These are phyloP conservation scores for Silene latifolia DNA, from an alignment of 148 eudicot species.

Conservation along the genomic window DNA sequence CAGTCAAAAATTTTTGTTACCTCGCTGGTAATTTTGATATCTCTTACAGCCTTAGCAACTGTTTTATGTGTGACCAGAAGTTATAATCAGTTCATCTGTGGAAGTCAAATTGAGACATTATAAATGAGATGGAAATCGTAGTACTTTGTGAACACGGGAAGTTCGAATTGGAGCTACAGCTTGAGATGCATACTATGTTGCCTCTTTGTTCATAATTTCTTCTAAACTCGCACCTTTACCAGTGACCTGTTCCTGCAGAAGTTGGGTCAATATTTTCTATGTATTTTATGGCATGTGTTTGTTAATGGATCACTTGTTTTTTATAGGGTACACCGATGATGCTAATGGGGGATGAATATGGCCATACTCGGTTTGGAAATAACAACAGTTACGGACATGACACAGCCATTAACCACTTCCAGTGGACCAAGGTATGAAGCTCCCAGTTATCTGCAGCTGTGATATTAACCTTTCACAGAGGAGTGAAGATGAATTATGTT, in stretches of 20 bases:
- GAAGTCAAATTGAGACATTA: not conserved
- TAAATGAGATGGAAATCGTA: not conserved
- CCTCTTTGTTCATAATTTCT: not conserved
- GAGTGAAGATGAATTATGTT: not conserved
- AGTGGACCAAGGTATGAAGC: constrained; percentile 76
- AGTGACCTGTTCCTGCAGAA: not conserved
- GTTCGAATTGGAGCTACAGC: not conserved
- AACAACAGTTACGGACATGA: constrained; percentile 98
- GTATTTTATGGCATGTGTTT: not conserved
- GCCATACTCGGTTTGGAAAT: constrained; percentile 91
- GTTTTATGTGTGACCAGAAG: not conserved
- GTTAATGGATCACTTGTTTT: constrained; percentile 1
- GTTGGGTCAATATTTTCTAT: not conserved
- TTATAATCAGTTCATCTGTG: not conserved
- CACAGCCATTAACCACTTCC: constrained; percentile 74
- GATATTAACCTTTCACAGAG: not conserved
- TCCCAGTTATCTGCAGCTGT: constrained; percentile 3
- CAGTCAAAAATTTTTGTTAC: not conserved
- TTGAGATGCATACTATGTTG: not conserved
- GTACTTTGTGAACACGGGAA: not conserved
- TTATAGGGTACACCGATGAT: constrained; percentile 94
- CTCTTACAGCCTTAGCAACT: not conserved
- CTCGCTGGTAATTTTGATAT: not conserved
- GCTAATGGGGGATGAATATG: constrained; percentile 99
- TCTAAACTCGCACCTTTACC: not conserved